Percentiles rank a stretch among this genome's conserved stretches.
These are phyloP conservation scores for Magnolia kwangsiensis DNA, from an alignment of 164 flowering plant genomes.

Conservation along the genomic window DNA sequence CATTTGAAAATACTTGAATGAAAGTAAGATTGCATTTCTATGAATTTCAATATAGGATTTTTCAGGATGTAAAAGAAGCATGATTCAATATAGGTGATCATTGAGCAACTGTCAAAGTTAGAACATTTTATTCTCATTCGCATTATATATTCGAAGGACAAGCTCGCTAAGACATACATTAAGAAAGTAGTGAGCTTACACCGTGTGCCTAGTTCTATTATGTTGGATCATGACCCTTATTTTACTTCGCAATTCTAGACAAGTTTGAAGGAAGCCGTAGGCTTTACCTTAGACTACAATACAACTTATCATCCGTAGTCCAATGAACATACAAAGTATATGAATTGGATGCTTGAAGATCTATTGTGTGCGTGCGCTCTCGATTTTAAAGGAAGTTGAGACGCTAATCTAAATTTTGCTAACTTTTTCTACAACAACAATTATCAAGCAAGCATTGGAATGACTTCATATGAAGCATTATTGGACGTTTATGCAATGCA, in stretches of 20 bases:
- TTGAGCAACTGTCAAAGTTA: not conserved
- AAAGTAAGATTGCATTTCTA: slow-evolving; percentile 5
- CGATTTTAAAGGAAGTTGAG: not conserved
- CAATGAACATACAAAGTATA: not conserved
- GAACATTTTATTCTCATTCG: not conserved
- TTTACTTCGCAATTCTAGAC: too few species aligned
- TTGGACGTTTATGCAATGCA: too few species aligned
- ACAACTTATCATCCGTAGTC: not conserved
- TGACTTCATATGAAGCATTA: too few species aligned
- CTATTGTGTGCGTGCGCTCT: not conserved
- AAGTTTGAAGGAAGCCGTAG: not conserved
- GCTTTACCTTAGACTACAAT: not conserved
- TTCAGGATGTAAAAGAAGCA: not conserved
- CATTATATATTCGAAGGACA: not conserved
- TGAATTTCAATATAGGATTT: slow-evolving; percentile 3
- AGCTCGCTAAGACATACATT: not conserved
- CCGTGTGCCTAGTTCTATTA: too few species aligned
- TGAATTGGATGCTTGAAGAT: not conserved
- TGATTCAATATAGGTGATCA: not conserved
- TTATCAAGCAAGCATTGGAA: too few species aligned
- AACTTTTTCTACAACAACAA: too few species aligned
- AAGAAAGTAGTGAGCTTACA: not conserved
- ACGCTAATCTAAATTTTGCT: not conserved
- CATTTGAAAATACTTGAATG: not conserved
- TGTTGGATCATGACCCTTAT: too few species aligned